Conservation (phyloP, 192 early-diverging fungal species). For the Cetraspora pellucida region DNA sequence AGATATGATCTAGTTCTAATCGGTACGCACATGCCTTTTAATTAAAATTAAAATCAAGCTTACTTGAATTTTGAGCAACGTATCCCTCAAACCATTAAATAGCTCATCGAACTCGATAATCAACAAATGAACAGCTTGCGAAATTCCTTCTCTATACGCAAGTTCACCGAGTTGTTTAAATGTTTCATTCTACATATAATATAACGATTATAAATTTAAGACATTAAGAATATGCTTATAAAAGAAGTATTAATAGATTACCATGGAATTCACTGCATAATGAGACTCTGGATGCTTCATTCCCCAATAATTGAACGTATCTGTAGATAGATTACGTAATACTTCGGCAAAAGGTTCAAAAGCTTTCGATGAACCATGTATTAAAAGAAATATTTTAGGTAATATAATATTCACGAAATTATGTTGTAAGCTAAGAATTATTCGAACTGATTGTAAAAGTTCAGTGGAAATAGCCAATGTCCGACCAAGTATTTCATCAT, state of each 20-base stretch:
- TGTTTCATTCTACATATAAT: neutral
- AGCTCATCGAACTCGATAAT: conserved; percentile 24
- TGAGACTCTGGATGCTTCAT: conserved; percentile 6
- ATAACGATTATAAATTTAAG: neutral
- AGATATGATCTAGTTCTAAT: neutral
- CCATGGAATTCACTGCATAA: neutral
- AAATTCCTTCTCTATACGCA: neutral
- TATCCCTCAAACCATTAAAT: conserved; percentile 7
- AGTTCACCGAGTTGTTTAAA: conserved; percentile 10
- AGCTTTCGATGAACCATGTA: neutral
- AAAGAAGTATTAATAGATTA: neutral
- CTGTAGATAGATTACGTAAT: conserved; percentile 2
- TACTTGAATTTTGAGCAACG: conserved; percentile 2
- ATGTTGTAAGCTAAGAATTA: neutral
- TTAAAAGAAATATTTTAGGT: neutral
- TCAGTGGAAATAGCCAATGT: neutral
- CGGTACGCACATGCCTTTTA: neutral
- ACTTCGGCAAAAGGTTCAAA: neutral
- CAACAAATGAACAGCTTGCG: neutral
- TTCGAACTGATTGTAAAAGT: neutral
- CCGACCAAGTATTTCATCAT: neutral
- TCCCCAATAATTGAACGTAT: conserved; percentile 26
- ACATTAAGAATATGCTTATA: neutral
- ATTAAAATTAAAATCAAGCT: neutral
- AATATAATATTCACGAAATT: conserved; percentile 14